These are phyloP conservation scores for Hemileccinum rubropunctum DNA, from an alignment of 768 basidiomycete species.

Conservation along the genomic window DNA sequence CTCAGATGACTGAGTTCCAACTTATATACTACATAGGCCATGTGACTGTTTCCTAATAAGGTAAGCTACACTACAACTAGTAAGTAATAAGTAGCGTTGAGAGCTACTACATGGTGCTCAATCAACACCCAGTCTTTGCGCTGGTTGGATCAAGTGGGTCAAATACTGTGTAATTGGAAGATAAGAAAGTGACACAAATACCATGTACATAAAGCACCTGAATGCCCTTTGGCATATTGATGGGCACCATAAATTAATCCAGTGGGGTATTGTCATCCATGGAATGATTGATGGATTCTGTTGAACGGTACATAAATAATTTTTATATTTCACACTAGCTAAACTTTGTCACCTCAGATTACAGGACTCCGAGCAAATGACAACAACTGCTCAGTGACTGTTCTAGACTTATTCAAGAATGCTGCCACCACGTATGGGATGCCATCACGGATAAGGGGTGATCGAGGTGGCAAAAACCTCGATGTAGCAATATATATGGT, in stretches of 20 bases:
- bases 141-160: no score
- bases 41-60: no score
- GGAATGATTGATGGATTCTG: not conserved
- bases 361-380: not conserved
- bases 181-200: not conserved
- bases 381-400: not conserved
- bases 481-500: slow-evolving; percentile 27
- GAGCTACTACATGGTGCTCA: no score
- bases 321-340: no score
- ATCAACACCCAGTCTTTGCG: no score
- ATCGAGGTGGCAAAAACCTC: slow-evolving; percentile 31
- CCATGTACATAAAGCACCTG: not conserved
- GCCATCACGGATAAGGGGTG: slow-evolving; percentile 28
- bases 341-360: not conserved
- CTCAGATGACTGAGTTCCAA: no score
- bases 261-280: not conserved
- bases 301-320: not conserved
- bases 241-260: not conserved
- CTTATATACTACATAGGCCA: no score
- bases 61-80: no score
- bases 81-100: no score
- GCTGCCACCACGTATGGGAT: slow-evolving; percentile 9
- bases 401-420: not conserved
- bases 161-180: no score
- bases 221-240: not conserved